These are phyloP conservation scores for Inga laurina DNA, from an alignment of 306 rosid genomes.

Conservation along the genomic window DNA sequence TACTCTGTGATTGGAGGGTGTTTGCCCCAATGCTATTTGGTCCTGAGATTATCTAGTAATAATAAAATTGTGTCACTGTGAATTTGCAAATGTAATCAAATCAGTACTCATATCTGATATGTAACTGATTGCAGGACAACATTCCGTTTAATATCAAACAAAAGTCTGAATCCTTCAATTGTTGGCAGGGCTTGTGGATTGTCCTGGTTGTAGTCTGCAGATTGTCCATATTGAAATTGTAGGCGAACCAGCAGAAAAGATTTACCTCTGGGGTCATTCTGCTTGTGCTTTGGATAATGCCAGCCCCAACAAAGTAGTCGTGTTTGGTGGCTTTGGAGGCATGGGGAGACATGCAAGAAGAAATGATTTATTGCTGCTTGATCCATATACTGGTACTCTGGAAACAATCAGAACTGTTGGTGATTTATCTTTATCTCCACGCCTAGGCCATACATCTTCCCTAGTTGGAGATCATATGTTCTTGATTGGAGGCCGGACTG, in stretches of 20 bases:
- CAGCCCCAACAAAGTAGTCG: slow-evolving; percentile 42
- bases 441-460: slow-evolving; percentile 78
- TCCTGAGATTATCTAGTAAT: neutral
- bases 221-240: slow-evolving; percentile 55
- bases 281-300: slow-evolving; percentile 48
- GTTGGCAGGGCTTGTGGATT: slow-evolving; percentile 77
- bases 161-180: slow-evolving; percentile 86
- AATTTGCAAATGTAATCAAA: slow-evolving; percentile 29
- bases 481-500: slow-evolving; percentile 87
- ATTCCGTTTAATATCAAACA: slow-evolving; percentile 67
- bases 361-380: slow-evolving; percentile 60
- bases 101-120: slow-evolving; percentile 49
- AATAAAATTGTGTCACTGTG: slow-evolving; percentile 5
- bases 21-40: neutral
- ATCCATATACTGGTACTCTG: slow-evolving; percentile 56
- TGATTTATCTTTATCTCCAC: slow-evolving; percentile 59
- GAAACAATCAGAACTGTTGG: slow-evolving; percentile 39
- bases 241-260: slow-evolving; percentile 69
- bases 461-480: slow-evolving; percentile 64
- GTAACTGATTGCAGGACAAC: slow-evolving; percentile 75
- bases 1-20: neutral
- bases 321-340: slow-evolving; percentile 97
- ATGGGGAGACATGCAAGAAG: slow-evolving; percentile 84
- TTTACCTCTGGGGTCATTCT: slow-evolving; percentile 92
- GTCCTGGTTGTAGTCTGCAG: slow-evolving; percentile 44